Conservation (phyloP, 2,329 filamentous ascomycete species). For the Blumeria graminis region DNA sequence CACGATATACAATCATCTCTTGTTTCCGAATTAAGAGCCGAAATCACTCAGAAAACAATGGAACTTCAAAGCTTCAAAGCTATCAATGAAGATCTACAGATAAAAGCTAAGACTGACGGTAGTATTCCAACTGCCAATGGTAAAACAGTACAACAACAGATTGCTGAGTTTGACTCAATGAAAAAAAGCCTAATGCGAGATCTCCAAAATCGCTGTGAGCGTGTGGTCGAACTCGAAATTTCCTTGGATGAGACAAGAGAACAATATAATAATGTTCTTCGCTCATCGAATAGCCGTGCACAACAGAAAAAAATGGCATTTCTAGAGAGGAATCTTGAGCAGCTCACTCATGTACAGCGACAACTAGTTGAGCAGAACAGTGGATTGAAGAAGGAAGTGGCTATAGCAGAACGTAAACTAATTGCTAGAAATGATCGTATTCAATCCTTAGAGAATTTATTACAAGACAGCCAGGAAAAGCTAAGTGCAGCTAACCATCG, state of each 20-base stretch:
- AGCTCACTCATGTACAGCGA: conserved; percentile 87
- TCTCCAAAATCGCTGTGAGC: conserved; percentile 91
- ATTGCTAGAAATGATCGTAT: conserved; percentile 95
- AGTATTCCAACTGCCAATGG: conserved; percentile 37
- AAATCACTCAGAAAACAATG: conserved; percentile 51
- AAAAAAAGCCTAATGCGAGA: conserved; percentile 99
- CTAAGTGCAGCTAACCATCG: conserved; percentile 90
- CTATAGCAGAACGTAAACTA: conserved; percentile 90
- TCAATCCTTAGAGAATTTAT: conserved; percentile 68
- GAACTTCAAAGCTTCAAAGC: conserved; percentile 65
- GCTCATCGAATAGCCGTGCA: conserved; percentile 88
- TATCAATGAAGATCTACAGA: conserved; percentile 58
- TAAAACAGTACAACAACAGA: conserved; percentile 92
- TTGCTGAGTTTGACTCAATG: conserved; percentile 97
- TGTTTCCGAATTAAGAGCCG: conserved; percentile 51
- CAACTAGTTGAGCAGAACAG: conserved; percentile 97
- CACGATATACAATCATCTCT: conserved; percentile 50
- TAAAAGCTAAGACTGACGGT: conserved; percentile 39
- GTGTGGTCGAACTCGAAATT: conserved; percentile 94
- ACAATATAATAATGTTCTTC: conserved; percentile 96
- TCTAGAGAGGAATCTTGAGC: conserved; percentile 90
- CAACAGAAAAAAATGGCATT: conserved; percentile 99
- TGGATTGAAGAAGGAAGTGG: conserved; percentile 93
- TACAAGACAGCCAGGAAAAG: conserved; percentile 97
- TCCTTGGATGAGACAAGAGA: conserved; percentile 90